Conservation (phyloP, 2,329 filamentous ascomycete genomes). For the Cadophora gregata region DNA sequence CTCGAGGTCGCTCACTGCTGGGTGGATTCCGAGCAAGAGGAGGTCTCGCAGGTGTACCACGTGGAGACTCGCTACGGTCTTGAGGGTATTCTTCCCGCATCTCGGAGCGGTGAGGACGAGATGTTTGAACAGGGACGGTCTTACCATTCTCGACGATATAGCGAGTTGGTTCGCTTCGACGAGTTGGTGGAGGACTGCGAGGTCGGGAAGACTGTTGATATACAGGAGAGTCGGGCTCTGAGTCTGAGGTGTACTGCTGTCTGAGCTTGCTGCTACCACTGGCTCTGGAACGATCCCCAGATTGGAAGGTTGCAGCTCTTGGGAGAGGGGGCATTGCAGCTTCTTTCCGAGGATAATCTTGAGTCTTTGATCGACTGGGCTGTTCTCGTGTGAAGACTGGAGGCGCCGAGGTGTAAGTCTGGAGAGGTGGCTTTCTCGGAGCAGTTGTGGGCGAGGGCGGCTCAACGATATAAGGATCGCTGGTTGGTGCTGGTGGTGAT, state of each 20-base stretch:
- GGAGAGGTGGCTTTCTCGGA: conserved; percentile 38
- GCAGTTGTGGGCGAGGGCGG: conserved; percentile 39
- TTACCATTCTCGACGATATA: conserved; percentile 39
- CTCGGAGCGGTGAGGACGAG: conserved; percentile 25
- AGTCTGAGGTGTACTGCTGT: conserved; percentile 29
- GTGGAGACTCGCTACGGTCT: conserved; percentile 25
- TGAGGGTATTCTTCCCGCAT: conserved; percentile 22
- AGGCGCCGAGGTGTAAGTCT: conserved; percentile 41
- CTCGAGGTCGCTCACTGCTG: conserved; percentile 22
- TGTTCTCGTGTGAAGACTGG: conserved; percentile 35
- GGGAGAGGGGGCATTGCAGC: conserved; percentile 36
- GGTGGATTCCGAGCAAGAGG: conserved; percentile 22
- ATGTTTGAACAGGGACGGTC: conserved; percentile 27
- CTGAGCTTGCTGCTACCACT: conserved; percentile 36
- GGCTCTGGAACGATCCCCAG: conserved; percentile 29
- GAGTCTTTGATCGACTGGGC: conserved; percentile 42
- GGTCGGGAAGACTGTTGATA: conserved; percentile 28
- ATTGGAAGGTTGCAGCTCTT: conserved; percentile 40
- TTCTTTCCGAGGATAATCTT: conserved; percentile 39
- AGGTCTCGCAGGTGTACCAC: conserved; percentile 23
- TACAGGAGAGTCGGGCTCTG: conserved; percentile 33
- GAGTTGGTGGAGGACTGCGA: conserved; percentile 31
- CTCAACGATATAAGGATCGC: conserved; percentile 38
- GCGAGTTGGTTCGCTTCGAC: conserved; percentile 31
- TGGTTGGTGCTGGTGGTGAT: conserved; percentile 32